Conservation (phyloP, 345 rosid species). For the Orychophragmus violaceus region DNA sequence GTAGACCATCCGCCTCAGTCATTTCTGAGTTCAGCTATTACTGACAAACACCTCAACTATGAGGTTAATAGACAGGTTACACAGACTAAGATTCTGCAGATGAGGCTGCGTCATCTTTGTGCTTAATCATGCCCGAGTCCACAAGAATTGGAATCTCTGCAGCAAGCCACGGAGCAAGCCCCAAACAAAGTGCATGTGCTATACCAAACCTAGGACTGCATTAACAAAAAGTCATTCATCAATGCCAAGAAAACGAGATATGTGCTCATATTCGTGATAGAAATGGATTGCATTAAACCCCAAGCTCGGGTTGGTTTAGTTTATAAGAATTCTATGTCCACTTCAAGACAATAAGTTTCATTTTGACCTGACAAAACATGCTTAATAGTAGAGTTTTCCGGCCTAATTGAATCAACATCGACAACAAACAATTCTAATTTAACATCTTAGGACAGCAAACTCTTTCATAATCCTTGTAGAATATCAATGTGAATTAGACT, state of each 20-base stretch:
- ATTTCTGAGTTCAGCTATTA: conserved; percentile 6
- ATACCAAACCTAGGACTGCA: conserved; percentile 91
- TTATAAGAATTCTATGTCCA: background rate
- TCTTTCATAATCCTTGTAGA: background rate
- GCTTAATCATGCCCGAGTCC: conserved; percentile 95
- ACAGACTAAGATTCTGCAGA: conserved; percentile 43
- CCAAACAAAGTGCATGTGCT: conserved; percentile 97
- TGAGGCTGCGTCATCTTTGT: conserved; percentile 76
- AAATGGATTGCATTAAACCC: background rate
- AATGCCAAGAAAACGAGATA: background rate
- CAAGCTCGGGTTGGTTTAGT: background rate
- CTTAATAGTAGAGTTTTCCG: background rate
- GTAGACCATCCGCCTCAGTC: background rate
- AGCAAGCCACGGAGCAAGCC: conserved; percentile 99
- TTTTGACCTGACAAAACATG: background rate
- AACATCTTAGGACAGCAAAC: background rate
- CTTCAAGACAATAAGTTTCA: background rate
- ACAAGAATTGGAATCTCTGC: conserved; percentile 95
- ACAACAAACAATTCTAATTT: background rate
- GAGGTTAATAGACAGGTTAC: conserved; percentile 9
- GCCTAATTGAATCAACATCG: background rate
- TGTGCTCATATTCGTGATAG: background rate
- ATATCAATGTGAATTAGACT: background rate
- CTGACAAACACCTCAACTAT: conserved; percentile 7
- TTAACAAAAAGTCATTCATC: conserved; percentile 10